Evolutionary conservation across 2,329 filamentous ascomycete species (phyloP).

Genomic region (Fusarium pininemorale): DNA sequence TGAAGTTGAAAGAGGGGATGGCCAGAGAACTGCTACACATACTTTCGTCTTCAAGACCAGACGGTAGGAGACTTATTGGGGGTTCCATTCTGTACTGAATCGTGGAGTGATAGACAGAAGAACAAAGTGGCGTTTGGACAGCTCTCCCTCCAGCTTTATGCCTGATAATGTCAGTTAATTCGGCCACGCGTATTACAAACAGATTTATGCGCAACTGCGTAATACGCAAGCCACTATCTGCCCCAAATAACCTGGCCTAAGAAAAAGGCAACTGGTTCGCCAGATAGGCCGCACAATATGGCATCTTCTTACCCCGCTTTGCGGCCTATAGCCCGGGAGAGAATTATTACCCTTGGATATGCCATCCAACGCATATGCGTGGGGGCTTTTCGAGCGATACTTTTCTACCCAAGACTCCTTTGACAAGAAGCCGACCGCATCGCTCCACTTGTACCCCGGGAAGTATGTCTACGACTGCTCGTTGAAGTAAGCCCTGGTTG

Average conservation of each 20-base stretch:
- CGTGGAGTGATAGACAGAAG: not conserved
- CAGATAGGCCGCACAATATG: not conserved
- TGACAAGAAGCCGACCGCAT: not conserved
- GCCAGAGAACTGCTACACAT: not conserved
- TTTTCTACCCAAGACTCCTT: not conserved
- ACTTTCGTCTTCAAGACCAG: not conserved
- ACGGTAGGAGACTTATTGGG: fast-evolving
- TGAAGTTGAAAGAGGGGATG: not conserved
- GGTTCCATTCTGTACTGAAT: not conserved
- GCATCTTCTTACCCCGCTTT: not conserved
- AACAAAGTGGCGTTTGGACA: not conserved
- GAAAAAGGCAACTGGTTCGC: not conserved
- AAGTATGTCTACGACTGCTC: not conserved
- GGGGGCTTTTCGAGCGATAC: not conserved
- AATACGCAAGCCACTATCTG: not conserved
- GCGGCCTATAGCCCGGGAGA: not conserved
- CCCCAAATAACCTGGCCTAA: not conserved
- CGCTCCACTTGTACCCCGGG: fast-evolving
- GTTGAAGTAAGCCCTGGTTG: not conserved
- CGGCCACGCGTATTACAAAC: not conserved
- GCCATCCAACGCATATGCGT: fast-evolving
- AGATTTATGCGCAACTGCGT: not conserved
- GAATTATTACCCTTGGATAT: fast-evolving
- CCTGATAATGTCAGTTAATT: not conserved
- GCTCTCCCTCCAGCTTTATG: not conserved